These are phyloP conservation scores for Candida tetrigidarum DNA, from an alignment of 1,139 yeast species.

Conservation along the genomic window DNA sequence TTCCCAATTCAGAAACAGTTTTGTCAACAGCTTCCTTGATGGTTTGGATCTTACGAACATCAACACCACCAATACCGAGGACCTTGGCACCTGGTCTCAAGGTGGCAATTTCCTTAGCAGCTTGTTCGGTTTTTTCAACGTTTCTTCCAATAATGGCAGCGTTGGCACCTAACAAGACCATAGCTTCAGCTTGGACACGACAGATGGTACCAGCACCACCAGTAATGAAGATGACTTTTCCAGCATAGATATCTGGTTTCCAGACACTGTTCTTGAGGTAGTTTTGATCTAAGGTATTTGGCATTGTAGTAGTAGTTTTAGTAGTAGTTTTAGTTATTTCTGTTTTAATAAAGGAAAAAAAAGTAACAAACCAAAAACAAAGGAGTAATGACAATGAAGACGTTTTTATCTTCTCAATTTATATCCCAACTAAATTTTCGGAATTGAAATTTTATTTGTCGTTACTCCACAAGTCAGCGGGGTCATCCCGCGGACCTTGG, in stretches of 20 bases:
- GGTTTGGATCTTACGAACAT: slow-evolving; percentile 72
- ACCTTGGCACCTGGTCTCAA: slow-evolving; percentile 71
- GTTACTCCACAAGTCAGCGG: no score
- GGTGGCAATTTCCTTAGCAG: slow-evolving; percentile 65
- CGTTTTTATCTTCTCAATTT: no score
- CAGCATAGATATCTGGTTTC: slow-evolving; percentile 73
- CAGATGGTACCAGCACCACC: slow-evolving; percentile 98
- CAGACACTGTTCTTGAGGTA: slow-evolving; percentile 34
- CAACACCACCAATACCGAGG: slow-evolving; percentile 72
- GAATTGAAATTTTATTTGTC: no score
- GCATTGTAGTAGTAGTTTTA: slow-evolving; percentile 12
- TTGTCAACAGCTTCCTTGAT: slow-evolving; percentile 63
- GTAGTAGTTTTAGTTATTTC: slow-evolving; percentile 10
- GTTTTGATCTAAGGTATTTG: slow-evolving; percentile 30
- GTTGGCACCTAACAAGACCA: slow-evolving; percentile 83
- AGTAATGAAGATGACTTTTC: slow-evolving; percentile 88
- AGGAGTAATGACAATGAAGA: no score
- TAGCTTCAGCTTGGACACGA: slow-evolving; percentile 85
- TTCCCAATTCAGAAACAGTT: slow-evolving; percentile 71
- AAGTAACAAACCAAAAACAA: no score
- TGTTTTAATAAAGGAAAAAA: no score
- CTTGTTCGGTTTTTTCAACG: slow-evolving; percentile 62
- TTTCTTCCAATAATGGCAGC: slow-evolving; percentile 89
- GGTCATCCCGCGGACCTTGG: no score
- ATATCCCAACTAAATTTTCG: no score